phyloP scores from a whole-genome alignment of 2,329 filamentous ascomycete species.

The Rosellinia necatrix region DNA sequence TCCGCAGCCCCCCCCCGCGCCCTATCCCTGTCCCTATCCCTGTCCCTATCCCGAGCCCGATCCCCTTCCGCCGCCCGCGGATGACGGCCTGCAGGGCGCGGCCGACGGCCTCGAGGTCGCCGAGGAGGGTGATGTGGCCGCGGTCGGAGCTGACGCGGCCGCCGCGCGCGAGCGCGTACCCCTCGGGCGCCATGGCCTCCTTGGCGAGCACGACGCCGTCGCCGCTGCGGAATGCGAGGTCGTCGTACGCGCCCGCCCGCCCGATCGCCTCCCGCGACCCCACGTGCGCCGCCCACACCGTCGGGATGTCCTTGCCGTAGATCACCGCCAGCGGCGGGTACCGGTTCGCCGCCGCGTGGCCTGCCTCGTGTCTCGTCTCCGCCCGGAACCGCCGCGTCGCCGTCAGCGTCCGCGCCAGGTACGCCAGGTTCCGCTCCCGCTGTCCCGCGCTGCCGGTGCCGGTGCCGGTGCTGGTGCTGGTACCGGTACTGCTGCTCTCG shows the following conservation, averaged over 20 bases:
- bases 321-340: constrained; percentile 85
- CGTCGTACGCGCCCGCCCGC: constrained; percentile 79
- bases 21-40: neutral
- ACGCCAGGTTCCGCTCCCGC: constrained; percentile 59
- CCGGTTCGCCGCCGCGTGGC: constrained; percentile 65
- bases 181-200: constrained; percentile 82
- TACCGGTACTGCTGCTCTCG: constrained; percentile 31
- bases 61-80: constrained; percentile 70
- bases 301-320: constrained; percentile 86
- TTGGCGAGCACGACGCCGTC: constrained; percentile 88
- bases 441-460: constrained; percentile 37
- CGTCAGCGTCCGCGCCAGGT: constrained; percentile 75
- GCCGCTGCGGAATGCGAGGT: constrained; percentile 82
- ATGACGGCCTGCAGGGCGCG: constrained; percentile 71
- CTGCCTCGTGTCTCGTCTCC: constrained; percentile 67
- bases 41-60: constrained; percentile 61
- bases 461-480: too few relatives aligned
- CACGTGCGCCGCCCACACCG: constrained; percentile 81
- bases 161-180: constrained; percentile 74
- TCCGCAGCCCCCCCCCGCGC: neutral
- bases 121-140: constrained; percentile 85
- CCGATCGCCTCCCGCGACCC: constrained; percentile 73
- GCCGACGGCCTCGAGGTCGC: constrained; percentile 82
- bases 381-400: constrained; percentile 76
- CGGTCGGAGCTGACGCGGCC: constrained; percentile 80